These are phyloP conservation scores for Fusarium sp. DNA, from an alignment of 2,329 filamentous ascomycete genomes.

Conservation along the genomic window DNA sequence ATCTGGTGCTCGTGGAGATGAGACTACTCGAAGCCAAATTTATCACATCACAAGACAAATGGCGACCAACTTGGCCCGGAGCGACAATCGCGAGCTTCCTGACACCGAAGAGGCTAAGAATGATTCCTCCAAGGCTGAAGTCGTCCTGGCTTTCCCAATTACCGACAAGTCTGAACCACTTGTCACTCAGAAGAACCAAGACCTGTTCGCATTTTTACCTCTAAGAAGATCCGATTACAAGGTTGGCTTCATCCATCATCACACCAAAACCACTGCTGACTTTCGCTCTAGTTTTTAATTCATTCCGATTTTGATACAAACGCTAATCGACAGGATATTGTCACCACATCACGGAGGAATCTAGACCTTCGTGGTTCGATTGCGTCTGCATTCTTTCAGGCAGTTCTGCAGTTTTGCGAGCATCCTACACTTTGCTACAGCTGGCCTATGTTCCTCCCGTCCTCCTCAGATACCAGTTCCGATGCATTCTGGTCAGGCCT, in stretches of 20 bases:
- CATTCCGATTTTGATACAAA: background rate
- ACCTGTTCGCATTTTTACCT: background rate
- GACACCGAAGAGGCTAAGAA: background rate
- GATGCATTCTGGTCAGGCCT: slow-evolving; percentile 13
- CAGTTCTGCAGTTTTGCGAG: slow-evolving; percentile 21
- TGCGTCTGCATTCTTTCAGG: background rate
- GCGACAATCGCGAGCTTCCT: background rate
- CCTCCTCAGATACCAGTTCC: background rate
- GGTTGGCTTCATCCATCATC: background rate
- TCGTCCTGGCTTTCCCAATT: slow-evolving; percentile 26
- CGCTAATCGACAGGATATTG: background rate
- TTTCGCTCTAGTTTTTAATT: background rate
- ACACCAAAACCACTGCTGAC: fast-evolving
- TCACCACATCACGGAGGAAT: background rate
- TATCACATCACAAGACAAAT: slow-evolving; percentile 21
- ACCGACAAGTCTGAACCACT: background rate
- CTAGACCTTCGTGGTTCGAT: background rate
- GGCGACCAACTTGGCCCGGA: background rate
- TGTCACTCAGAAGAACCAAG: background rate
- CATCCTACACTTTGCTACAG: slow-evolving; percentile 9
- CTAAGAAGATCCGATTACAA: background rate
- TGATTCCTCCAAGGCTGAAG: background rate
- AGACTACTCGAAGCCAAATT: background rate
- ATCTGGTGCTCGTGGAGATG: background rate
- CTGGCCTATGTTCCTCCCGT: slow-evolving; percentile 20